Conservation (phyloP, 2,329 filamentous ascomycete species). For the Claviceps lovelessii region DNA sequence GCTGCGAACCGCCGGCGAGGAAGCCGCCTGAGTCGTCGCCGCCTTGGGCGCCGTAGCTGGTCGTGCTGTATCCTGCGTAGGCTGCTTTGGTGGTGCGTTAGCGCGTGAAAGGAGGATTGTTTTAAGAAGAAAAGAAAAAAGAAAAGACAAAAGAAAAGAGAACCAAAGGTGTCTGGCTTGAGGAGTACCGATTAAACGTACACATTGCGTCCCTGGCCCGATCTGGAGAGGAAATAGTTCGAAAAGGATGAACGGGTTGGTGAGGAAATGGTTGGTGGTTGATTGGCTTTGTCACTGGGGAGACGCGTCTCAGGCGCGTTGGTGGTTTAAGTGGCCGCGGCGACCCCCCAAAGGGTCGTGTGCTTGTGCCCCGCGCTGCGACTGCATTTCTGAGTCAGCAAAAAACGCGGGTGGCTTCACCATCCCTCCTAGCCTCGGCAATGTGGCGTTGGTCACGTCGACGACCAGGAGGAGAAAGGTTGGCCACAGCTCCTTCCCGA, state of each 20-base stretch:
- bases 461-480: not conserved
- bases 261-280: conserved; percentile 9
- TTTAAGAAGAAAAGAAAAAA: no score
- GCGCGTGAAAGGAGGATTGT: not conserved
- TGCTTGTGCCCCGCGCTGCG: not conserved
- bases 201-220: not conserved
- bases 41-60: conserved; percentile 37
- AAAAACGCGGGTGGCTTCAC: not conserved
- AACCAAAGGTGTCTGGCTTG: no score
- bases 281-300: not conserved
- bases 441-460: not conserved
- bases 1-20: conserved; percentile 43
- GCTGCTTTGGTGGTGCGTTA: conserved; percentile 23
- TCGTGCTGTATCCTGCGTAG: conserved; percentile 34
- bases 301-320: conserved; percentile 9
- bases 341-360: not conserved
- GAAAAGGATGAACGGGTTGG: not conserved
- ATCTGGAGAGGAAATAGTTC: not conserved
- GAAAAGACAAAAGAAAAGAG: no score
- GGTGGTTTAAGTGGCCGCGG: conserved; percentile 5
- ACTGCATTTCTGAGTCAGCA: not conserved
- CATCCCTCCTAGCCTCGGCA: conserved; percentile 1
- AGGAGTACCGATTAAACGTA: not conserved
- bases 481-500: no score
- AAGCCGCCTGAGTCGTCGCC: conserved; percentile 50